These are phyloP conservation scores for Trichosporon ovoides DNA, from an alignment of 1,284 basidiomycete species.

Conservation along the genomic window DNA sequence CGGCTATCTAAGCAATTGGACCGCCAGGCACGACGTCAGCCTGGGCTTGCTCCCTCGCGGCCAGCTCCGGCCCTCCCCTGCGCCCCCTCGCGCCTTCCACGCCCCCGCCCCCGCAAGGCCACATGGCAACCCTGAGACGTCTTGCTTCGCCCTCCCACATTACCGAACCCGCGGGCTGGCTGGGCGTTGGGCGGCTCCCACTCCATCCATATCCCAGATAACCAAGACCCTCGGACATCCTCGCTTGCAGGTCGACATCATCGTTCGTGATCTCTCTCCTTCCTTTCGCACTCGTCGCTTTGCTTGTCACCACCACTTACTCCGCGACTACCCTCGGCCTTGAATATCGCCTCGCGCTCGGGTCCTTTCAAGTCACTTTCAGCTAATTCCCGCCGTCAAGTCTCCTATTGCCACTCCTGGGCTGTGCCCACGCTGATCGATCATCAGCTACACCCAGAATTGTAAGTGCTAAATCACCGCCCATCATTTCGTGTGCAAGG, in stretches of 20 bases:
- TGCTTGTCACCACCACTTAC: not conserved
- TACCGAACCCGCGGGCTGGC: not conserved
- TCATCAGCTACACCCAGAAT: not conserved
- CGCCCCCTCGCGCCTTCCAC: not conserved
- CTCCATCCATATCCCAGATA: not conserved
- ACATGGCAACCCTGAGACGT: constrained; percentile 1
- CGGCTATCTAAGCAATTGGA: too few relatives aligned
- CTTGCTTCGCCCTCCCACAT: constrained; percentile 5
- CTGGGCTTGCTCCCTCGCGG: not conserved
- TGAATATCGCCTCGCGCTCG: not conserved
- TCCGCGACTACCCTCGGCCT: not conserved
- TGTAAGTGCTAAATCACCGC: constrained; percentile 7
- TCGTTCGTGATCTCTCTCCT: not conserved
- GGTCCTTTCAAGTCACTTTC: not conserved
- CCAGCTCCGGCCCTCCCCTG: too few relatives aligned
- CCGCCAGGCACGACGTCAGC: too few relatives aligned
- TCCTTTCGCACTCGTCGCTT: constrained; percentile 7
- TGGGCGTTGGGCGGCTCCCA: too few relatives aligned
- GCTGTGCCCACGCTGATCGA: not conserved
- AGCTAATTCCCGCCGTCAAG: not conserved
- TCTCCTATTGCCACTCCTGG: not conserved
- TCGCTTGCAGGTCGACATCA: constrained; percentile 1
- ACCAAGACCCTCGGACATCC: not conserved
- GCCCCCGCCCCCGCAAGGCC: not conserved
- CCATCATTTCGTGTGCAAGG: constrained; percentile 56